Conservation (phyloP, 192 early-diverging fungal species). For the Backusella macrospora region DNA sequence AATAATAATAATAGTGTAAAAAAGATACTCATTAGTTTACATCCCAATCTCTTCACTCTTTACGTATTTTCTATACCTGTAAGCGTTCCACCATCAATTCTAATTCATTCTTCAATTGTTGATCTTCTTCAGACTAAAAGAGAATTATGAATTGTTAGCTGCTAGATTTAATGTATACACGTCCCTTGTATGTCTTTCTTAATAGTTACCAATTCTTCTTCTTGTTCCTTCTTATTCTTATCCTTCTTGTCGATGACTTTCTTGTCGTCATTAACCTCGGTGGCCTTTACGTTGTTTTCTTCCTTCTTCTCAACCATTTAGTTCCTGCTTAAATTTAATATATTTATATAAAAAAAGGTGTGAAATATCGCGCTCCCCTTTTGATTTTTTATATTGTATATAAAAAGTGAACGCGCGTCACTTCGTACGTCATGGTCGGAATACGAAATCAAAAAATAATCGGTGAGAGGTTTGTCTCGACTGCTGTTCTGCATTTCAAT, state of each 20-base stretch:
- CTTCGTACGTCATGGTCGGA: constrained; percentile 15
- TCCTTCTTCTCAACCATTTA: constrained; percentile 20
- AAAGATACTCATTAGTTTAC: not conserved
- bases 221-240: constrained; percentile 39
- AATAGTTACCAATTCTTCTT: constrained; percentile 47
- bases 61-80: constrained; percentile 58
- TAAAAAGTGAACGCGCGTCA: constrained; percentile 15
- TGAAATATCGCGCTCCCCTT: not conserved
- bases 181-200: not conserved
- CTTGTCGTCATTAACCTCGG: constrained; percentile 23
- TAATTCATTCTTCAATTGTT: constrained; percentile 88
- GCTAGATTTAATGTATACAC: not conserved
- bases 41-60: not conserved
- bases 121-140: constrained; percentile 94
- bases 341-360: not conserved
- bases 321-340: not conserved
- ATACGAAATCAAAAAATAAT: not conserved
- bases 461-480: not conserved
- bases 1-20: not conserved
- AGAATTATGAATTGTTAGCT: not conserved
- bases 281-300: constrained; percentile 1
- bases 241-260: constrained; percentile 20
- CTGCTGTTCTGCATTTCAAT: too few relatives aligned
- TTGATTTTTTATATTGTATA: not conserved
- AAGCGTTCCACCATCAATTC: constrained; percentile 94